Base-by-base conservation (phyloP, 345 rosid species). In the Nasturtium officinale region DNA sequence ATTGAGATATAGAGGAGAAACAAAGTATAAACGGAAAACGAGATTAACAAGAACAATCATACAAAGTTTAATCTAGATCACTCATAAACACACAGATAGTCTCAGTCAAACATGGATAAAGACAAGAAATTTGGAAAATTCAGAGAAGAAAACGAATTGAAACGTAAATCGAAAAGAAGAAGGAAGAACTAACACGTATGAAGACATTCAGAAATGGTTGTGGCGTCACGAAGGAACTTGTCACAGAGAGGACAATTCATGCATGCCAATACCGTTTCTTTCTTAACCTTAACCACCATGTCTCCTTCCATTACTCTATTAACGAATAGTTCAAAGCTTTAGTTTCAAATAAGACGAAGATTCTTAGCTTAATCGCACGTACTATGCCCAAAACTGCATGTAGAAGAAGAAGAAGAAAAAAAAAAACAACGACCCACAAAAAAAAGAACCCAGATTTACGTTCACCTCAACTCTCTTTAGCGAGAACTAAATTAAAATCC, bases 131-230 rank as follows among this genome's bases (percentile, higher is more conserved):
- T 73, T 37, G 7, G 74, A 62, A 61, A n/a, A 2, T 1, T 18
- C n/a, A 74, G 17, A 52, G 47, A 23, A 17, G 7, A 45, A 46
- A 38, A 13, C 53, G 28, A 71, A 65, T 70, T 16, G 47, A 61
- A 57, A 69, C 72, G 71, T 42, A 43, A 79, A 78, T 40, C 56
- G 38, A 54, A 79, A 12, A 10, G 48, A 58, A 25, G 20, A 52
- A 38, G 53, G n/a, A 47, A 56, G 66, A 77, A 88, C 90, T 85
- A 65, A 94, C 98, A 94, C 63, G 98, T 85, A 55, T 94, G 98
- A 58, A 94, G 97, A 46, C 98, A 94, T 78, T 94, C 98, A 33
- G 95, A 81, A 67, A 94, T 84, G 80, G 97, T 89, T 70, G 97
- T 91, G 78, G 98, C 97, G 65, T 94, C 92, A 60, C 84, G 82